Evolutionary conservation across 1,284 basidiomycete genomes (phyloP), one percentile per base, ranked within the genome.

Genomic region (Chondrostereum purpureum): DNA sequence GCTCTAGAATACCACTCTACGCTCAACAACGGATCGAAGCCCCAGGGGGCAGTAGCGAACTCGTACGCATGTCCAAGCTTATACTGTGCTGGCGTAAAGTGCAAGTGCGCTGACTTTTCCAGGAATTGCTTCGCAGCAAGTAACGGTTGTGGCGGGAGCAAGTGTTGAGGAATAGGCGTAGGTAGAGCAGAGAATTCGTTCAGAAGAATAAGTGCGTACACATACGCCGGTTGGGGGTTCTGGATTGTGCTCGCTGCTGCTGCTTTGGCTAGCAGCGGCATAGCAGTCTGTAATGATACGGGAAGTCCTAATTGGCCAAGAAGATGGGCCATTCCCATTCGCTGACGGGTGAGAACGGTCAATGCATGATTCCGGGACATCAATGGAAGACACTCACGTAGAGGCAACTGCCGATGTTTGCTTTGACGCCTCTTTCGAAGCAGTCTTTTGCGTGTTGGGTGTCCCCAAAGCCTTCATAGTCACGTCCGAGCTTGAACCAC

Each of bases 1-100:
- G 93, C 94, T 5, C 86, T 69, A 13, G 79, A 83, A 64, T 97
- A 97, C 64, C 93, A 97, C 62, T 95, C 90, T 18, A 98, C 92
- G 46, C 83, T 88, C 34, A 96, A 71, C 13, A 96, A 69, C 0
- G 93, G 84, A 57, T 97, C 92, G 62, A 92, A 97, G 0, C 83
- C 75, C 69, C 88, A 92, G 0, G 87, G 87, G 1, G 90, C 73
- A 33, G 83, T 76, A 0, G 93, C 93, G 55, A 95, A 92, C 60
- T 97, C 94, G 66, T 92, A 94, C 2, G 87, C 80, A 60, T 91
- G 88, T 0, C 93, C 94, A 40, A 91, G 77, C 64, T 96, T 96
- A 73, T 92, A 95, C 60, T 95, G 91, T 0, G 94, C 93, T 0
- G 92, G 84, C 0, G 88, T 74, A 57, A 92, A 94, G 53, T 86